Evolutionary conservation across 345 rosid genomes (phyloP), one percentile per base, ranked within the genome.

Genomic region (Citrus sinensis): DNA sequence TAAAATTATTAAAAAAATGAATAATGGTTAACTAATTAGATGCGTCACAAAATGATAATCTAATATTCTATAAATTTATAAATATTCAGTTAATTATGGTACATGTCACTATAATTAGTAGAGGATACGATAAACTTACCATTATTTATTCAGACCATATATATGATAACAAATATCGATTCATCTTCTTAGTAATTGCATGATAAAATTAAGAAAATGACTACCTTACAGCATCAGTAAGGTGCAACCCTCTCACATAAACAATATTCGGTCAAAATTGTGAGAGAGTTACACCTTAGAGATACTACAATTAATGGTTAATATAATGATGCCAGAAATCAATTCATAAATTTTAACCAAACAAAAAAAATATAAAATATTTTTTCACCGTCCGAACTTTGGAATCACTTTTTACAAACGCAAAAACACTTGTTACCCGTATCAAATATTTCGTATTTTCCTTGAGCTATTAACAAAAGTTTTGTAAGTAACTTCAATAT

Each of bases 201-300:
- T 51, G 16, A 42, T 42, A 42, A 11, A 42, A 42, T 42, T 34
- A 4, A 34, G 35, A 0, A 34, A 1, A 4, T 0, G 6, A 4
- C 3, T 34, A 4, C 0, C 6, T 4, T 34, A 34, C 35, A 0
- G 1, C 1, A 34, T 34, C 0, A 4, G 6, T 34, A 34, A 34
- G 1, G 5, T 34, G 6, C 6, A 34, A 0, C 0, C 35, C 6
- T 34, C 6, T 34, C 35, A 34, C 6, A 34, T 34, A 0, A 32
- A 32, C 5, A 32, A 0, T 32, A 4, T 0, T 4, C 1, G 0
- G 0, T 0, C 0, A 34, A 34, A 34, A 0, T 34, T 34, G 0
- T 34, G 6, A 34, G 5, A 32, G 35, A 34, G 0, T 3, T 34
- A 0, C 6, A 34, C 5, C 6, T 32, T 32, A 32, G 4, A 32